Evolutionary conservation across 176 grass and related monocot species (phyloP), one percentile per base, ranked within the genome.

Genomic region (Musa beccarii): DNA sequence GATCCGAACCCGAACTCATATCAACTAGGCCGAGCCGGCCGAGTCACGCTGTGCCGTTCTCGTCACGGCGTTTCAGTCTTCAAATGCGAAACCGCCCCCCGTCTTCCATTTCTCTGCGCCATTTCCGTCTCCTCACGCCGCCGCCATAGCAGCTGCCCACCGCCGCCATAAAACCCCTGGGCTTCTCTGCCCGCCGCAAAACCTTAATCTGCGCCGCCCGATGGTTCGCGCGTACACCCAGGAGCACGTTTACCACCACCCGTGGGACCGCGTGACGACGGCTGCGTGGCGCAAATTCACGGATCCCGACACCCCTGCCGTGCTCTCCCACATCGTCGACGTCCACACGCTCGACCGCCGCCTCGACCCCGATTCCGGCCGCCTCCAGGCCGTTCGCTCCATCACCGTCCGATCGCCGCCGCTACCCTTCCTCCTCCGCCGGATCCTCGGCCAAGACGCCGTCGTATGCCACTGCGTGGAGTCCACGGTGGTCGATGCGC

Each of bases 281-380:
- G 92, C 92, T 52, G 83, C 85, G 50, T 96, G 89, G 92, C 92
- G 92, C 68, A 96, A 96, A 85, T 96, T 87, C 87, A 96, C 89
- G 17, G 92, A 96, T 69, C 92, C 92, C 69, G 85, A 82, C 3
- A 89, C 92, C 51, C 81, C 79, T 49, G 80, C 87, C 50, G 77
- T 85, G 21, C 79, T 97, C 14, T 90, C 87, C 10, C 93, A 97
- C 81, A 80, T 92, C 84, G 78, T 89, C 71, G 93, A 97, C 75
- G 86, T 92, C 25, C 89, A 96, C 83, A 96, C 89, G 9, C 87
- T 96, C n/a, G 81, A 85, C 56, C 90, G 85, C 49, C 79, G 79
- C 82, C 77, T 92, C 70, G 87, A 90, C 22, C 62, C 84, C 0
- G 68, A 11, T 1, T 56, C 79, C 17, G 92, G 92, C 49, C 83